phyloP scores from a whole-genome alignment of 768 basidiomycete genomes.

The Tricholoma hemisulphureum region DNA sequence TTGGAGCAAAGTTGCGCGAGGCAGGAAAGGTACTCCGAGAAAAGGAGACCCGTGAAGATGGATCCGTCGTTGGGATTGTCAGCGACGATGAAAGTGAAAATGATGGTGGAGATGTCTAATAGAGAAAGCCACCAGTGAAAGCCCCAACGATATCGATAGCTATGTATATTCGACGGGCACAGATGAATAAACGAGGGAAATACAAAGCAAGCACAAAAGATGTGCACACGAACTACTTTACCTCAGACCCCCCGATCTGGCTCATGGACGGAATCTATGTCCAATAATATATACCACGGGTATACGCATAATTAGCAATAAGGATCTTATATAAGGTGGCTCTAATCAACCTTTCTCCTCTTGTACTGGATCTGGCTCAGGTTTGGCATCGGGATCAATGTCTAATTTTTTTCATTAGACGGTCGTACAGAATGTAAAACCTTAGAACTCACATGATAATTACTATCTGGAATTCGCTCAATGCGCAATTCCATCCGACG shows the following conservation, averaged over 20 bases:
- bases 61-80: constrained; percentile 67
- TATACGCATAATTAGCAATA: background rate
- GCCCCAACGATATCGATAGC: too few relatives aligned
- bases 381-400: constrained; percentile 91
- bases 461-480: constrained; percentile 73
- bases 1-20: constrained; percentile 72
- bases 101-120: constrained; percentile 30
- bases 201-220: too few relatives aligned
- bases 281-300: too few relatives aligned
- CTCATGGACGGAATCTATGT: too few relatives aligned
- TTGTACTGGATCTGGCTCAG: constrained; percentile 67
- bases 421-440: background rate
- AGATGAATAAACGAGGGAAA: too few relatives aligned
- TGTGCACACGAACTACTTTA: too few relatives aligned
- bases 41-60: constrained; percentile 47
- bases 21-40: constrained; percentile 70
- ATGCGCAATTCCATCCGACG: constrained; percentile 75
- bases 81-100: constrained; percentile 67
- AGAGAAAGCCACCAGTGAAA: too few relatives aligned
- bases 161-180: too few relatives aligned
- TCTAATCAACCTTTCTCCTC: constrained; percentile 56
- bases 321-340: background rate
- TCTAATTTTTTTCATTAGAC: constrained; percentile 43
- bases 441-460: constrained; percentile 75
- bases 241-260: too few relatives aligned